Evolutionary conservation across 169 alveolate genomes (phyloP).

Genomic region (Eimeria praecox): DNA sequence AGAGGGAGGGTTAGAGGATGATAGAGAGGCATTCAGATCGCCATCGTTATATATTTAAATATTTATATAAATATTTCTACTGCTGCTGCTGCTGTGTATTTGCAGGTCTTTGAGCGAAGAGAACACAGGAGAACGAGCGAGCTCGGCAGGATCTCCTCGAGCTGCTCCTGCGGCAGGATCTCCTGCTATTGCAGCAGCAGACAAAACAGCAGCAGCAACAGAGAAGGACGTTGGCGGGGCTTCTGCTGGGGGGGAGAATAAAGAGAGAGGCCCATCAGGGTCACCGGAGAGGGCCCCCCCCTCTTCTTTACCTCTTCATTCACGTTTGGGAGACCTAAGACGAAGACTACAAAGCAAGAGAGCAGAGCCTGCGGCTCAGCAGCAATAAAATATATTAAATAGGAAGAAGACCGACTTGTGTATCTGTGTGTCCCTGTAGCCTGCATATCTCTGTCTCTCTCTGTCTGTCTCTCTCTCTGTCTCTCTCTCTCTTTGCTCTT

Average conservation of each 20-base stretch:
- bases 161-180: neutral
- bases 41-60: no score
- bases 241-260: neutral
- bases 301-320: slow-evolving; percentile 41
- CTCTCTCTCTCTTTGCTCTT: neutral
- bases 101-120: slow-evolving; percentile 58
- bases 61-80: neutral
- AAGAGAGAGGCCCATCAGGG: neutral
- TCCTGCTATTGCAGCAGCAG: neutral
- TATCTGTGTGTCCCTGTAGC: neutral
- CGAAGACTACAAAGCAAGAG: slow-evolving; percentile 34
- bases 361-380: slow-evolving; percentile 26
- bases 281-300: slow-evolving; percentile 51
- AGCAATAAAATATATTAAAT: neutral
- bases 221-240: neutral
- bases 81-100: slow-evolving; percentile 33
- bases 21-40: no score
- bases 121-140: neutral
- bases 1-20: no score
- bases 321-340: slow-evolving; percentile 25
- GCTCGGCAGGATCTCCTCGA: slow-evolving; percentile 49
- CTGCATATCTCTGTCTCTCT: neutral
- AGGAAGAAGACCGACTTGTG: neutral
- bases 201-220: slow-evolving; percentile 25
- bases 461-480: neutral